phyloP scores from a whole-genome alignment of 345 rosid species.

The Kernera saxatilis region DNA sequence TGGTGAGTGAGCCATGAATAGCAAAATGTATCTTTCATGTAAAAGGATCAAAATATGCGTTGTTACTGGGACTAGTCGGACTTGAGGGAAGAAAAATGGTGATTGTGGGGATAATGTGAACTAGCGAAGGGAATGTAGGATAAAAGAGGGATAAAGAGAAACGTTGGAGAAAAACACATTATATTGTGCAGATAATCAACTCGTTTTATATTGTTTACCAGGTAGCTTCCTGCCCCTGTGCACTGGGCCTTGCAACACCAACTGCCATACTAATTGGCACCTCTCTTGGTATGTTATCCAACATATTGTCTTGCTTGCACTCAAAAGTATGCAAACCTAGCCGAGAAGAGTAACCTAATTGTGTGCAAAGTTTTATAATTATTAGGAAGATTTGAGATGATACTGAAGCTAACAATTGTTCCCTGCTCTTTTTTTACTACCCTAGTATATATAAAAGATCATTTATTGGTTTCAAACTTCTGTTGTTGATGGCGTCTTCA shows the following conservation, averaged over 20 bases:
- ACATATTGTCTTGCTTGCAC: constrained; percentile 17
- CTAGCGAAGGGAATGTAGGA: background rate
- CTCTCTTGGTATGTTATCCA: constrained; percentile 63
- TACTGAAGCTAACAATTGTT: background rate
- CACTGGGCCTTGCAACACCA: constrained; percentile 97
- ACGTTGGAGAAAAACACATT: background rate
- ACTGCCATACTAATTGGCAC: constrained; percentile 97
- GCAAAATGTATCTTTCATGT: constrained; percentile 6
- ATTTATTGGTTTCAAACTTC: background rate
- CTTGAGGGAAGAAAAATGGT: background rate
- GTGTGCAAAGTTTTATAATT: background rate
- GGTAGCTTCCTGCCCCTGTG: constrained; percentile 99
- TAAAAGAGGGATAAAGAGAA: background rate
- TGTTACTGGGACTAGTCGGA: background rate
- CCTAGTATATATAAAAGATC: background rate
- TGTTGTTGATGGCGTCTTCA: background rate
- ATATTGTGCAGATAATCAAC: background rate
- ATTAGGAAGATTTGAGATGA: background rate
- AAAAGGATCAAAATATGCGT: background rate
- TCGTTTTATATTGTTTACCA: constrained; percentile 31
- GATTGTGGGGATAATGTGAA: background rate
- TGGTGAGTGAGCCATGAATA: constrained; percentile 52
- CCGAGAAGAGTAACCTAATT: background rate
- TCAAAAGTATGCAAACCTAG: background rate
- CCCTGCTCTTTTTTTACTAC: background rate